Evolutionary conservation across 1,284 basidiomycete species (phyloP), one percentile per base, ranked within the genome.

Genomic region (Rhodotorula sp.): DNA sequence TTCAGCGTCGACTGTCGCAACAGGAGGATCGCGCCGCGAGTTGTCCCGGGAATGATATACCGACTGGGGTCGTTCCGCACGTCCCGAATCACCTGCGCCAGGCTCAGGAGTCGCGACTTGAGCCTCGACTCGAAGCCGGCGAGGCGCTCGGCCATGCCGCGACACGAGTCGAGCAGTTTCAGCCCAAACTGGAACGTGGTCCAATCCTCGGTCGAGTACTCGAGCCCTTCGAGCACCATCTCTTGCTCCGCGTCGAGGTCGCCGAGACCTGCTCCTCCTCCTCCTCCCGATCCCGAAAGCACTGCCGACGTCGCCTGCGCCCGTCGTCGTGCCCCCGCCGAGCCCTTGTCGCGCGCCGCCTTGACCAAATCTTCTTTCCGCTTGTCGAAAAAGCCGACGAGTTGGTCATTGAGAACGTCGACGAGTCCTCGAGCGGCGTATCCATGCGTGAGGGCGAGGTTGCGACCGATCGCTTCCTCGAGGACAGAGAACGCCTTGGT

Each of bases 131-230:
- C 92, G 78, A 93, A 93, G 38, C 81, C 78, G 4, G 79, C 74
- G 47, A 93, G 81, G 21, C 88, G 86, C 54, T 92, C 89, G 45
- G 85, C 85, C 15, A 93, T 85, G 0, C 86, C 85, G 1, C 89
- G 86, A 49, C 89, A 89, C 26, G 90, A 86, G 38, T 90, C 88
- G 48, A 97, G 85, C 28, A 95, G 84, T 78, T 92, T 90, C n/a
- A 97, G 81, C 2, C 88, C 87, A 15, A 87, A 81, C 80, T 95
- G 93, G 72, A 97, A 93, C 38, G 87, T 85, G 4, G 86, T 84
- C 91, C 92, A 94, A 80, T 97, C 93, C 68, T 92, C 88, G 5
- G 87, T 83, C 3, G 89, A 89, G 78, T 95, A 95, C 81, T 97
- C 93, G 71, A 93, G 81, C 73, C 92, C 90, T 50, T 79, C 79